A percentile compares a stretch with the other conserved stretches of the same genome.
phyloP scores from a whole-genome alignment of 139 green algal genomes.

The Yamagishiella unicocca region DNA sequence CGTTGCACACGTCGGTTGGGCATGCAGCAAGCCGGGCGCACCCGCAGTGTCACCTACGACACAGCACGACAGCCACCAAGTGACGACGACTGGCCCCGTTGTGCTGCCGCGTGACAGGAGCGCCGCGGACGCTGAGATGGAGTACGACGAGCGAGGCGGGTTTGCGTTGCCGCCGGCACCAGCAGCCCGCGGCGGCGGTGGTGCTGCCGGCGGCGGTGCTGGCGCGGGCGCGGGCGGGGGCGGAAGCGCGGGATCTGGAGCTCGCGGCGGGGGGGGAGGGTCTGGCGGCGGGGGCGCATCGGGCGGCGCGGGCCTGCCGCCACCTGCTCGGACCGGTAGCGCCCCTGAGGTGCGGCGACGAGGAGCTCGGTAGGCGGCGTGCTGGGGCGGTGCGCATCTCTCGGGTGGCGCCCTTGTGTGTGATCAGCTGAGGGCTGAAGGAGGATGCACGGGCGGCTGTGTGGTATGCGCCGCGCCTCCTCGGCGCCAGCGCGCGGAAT shows the following conservation, averaged over 20 bases:
- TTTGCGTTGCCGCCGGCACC: conserved; percentile 30
- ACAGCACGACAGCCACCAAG: neutral
- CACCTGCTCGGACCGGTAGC: neutral
- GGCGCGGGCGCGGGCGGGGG: too few relatives aligned
- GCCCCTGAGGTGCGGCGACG: neutral
- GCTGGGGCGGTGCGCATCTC: too few relatives aligned
- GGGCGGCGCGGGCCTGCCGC: neutral
- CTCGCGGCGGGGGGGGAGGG: too few relatives aligned
- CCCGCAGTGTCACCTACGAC: neutral
- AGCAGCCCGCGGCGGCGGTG: neutral
- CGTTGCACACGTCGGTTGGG: neutral
- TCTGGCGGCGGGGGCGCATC: neutral
- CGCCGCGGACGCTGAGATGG: neutral
- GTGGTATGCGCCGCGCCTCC: too few relatives aligned
- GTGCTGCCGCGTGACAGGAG: neutral
- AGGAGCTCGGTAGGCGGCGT: neutral
- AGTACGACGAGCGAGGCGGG: conserved; percentile 37
- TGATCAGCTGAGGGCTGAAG: too few relatives aligned
- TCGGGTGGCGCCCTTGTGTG: too few relatives aligned
- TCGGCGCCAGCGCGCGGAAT: too few relatives aligned
- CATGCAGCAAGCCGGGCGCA: neutral
- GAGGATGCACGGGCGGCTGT: too few relatives aligned
- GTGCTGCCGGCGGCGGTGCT: neutral
- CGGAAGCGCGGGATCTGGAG: too few relatives aligned
- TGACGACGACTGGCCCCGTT: too few relatives aligned